Base-by-base conservation (phyloP, 2,329 filamentous ascomycete genomes). In the Botrytis galanthina region DNA sequence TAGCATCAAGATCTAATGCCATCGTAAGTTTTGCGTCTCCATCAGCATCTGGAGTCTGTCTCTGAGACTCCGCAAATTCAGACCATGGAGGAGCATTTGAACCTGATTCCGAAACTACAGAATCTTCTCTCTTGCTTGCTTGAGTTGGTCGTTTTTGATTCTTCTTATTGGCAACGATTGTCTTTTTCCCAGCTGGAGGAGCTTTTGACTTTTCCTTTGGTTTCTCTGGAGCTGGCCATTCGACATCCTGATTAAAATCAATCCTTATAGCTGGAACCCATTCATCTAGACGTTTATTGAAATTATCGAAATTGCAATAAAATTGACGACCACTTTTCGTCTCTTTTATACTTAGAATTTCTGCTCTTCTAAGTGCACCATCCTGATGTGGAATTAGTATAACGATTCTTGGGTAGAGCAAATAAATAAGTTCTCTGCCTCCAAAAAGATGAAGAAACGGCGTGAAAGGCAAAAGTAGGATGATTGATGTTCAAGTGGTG, bases 311-410 rank as follows among this genome's bases (percentile, higher is more conserved):
- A 73, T 80, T 80, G 72, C 78, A 80, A 67, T 80, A 80, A 64
- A 79, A 80, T 61, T 80, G 79, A 57, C 93, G 92, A 26, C 92
- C 91, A 79, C 93, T 95, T 83, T 97, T 97, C 35, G 93, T 92
- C 74, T 95, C 93, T 80, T 93, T 92, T 78, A 98, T 97, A 74
- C 94, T 96, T n/a, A 99, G 85, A 76, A 99, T 97, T 82, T 99
- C 96, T 78, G 96, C 96, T 84, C 96, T 94, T 78, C 96, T 91
- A 75, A 92, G 88, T 80, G 95, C 91, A 75, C 94, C 94, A 82
- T 97, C 94, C 86, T 93, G 75, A 22, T 70, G 60, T 20, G 51
- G 14, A 73, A 44, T 78, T 74, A 77, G 69, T 67, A 75, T 72
- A 77, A 76, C 78, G 74, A 64, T 62, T 46, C 57, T 51, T n/a